Percentiles rank a stretch among this genome's conserved stretches.
phyloP scores from a whole-genome alignment of 768 basidiomycete genomes.

The Kwoniella sp. region DNA sequence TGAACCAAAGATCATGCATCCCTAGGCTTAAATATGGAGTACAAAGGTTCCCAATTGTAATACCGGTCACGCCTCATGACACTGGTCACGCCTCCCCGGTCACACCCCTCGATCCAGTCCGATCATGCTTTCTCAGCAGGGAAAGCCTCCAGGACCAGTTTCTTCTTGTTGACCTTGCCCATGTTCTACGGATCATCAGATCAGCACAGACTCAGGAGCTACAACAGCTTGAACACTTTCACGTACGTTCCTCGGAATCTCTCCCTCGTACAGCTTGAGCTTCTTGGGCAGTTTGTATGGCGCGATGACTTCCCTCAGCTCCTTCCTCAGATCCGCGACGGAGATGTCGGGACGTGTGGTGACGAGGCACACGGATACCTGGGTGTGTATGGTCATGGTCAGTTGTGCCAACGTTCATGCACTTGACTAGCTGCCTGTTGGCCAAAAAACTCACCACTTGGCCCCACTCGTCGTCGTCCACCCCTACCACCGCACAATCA shows the following conservation, averaged over 20 bases:
- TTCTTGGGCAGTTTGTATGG: conserved; percentile 22
- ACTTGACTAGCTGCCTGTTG: too few species aligned
- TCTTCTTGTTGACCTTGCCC: conserved; percentile 28
- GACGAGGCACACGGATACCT: conserved; percentile 24
- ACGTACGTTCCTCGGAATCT: conserved; percentile 31
- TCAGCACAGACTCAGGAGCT: neutral
- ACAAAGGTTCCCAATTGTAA: too few species aligned
- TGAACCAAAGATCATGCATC: too few species aligned
- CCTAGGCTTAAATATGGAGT: too few species aligned
- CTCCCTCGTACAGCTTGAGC: conserved; percentile 20
- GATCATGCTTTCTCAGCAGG: too few species aligned
- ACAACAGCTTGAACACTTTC: neutral
- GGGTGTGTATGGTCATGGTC: neutral
- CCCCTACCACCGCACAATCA: conserved; percentile 42
- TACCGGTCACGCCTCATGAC: too few species aligned
- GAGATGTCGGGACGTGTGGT: conserved; percentile 7
- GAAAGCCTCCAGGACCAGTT: conserved; percentile 15
- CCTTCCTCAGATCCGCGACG: conserved; percentile 15
- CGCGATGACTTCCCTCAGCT: conserved; percentile 18
- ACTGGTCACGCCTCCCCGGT: too few species aligned
- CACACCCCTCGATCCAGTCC: too few species aligned
- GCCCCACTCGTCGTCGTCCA: conserved; percentile 42
- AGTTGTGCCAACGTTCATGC: neutral
- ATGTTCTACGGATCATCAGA: conserved; percentile 9
- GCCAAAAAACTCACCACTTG: conserved; percentile 40